Evolutionary conservation across 805 yeast species (phyloP), one percentile per base, ranked within the genome.

Genomic region (Wickerhamiella alocasiicola): DNA sequence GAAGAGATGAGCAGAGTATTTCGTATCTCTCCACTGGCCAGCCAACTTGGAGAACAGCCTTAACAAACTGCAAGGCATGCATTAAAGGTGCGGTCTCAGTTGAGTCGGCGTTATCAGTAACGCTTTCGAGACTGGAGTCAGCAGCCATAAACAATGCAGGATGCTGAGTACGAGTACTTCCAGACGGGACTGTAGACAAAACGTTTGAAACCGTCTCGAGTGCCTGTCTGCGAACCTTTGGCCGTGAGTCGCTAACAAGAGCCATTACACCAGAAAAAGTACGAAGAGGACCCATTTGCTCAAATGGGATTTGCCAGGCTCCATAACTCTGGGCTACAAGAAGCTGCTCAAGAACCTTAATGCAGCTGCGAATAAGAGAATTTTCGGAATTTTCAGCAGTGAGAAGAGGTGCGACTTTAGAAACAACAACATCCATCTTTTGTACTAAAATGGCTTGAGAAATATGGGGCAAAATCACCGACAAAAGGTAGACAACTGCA

Each of bases 141-240:
- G 85, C 81, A 48, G 84, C 75, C 36, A 74, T 54, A 1, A 65
- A 57, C n/a, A 85, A 67, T 6, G 83, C 94, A 29, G 82, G 78
- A 56, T 88, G 96, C 30, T 74, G 78, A 4, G 77, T 69, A 11
- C 77, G 68, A 6, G 94, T 88, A n/a, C n/a, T n/a, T 9, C 85
- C 81, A 27, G 31, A 30, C 5, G 35, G 26, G 9, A 95, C 93
- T 7, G 77, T 75, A 2, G 81, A 78, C 45, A 91, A 63, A 23
- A 91, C 64, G 3, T 66, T 69, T 36, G 68, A 62, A n/a, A 91
- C 69, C 2, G 96, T 81, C 44, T 91, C 98, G 53, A 78, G 80
- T 1, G 97, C 94, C 65, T 96, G 78, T 71, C 81, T 83, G 59
- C 98, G 75, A 9, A 91, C 94, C 54, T 91, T 91, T 27, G 98